Base-by-base conservation (phyloP, 768 basidiomycete genomes). In the Lactarius tabidus region DNA sequence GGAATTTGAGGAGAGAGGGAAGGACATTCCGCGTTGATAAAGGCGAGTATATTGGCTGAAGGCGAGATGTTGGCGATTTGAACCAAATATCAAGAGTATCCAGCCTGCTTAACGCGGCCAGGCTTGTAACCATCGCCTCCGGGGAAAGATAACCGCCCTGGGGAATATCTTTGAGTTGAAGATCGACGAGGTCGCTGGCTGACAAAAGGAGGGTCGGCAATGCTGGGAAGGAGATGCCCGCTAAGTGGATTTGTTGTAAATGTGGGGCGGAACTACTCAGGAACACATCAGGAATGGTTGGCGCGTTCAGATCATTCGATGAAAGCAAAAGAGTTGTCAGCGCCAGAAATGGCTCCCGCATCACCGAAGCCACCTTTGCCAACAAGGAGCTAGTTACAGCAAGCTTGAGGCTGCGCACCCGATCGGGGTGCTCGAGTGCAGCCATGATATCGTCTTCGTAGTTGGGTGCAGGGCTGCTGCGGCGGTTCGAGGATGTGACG, bases 151-250 rank as follows among this genome's bases (percentile, higher is more conserved):
- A 59, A 6, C 57, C 58, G 3, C n/a, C 18, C 12, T 29, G 36
- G 39, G 63, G 58, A 2, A 64, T 52, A 14, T 54, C 57, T 23
- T 53, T 14, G 23, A 64, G 57, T 20, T 29, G 51, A 54, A 64
- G 63, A 41, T 51, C 43, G 17, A 18, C 38, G 2, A 64, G 39
- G 51, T 43, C 31, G 2, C 0, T 26, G 8, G 45, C 26, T 3
- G 62, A 57, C 6, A 20, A 20, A 45, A 64, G 63, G 29, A 59
- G 51, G 3, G 14, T 29, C 8, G 39, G 38, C 35, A 41, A 35
- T n/a, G 23, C 15, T 5, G 62, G 39, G 38, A 54, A 59, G 29
- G 52, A 6, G 8, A 64, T 10, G 6, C 58, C 52, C 7, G 31
- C 23, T 26, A 64, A 14, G 14, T 39, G 59, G 17, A 59, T 5